These are phyloP conservation scores for Cryptosporidium xiaoi DNA, from an alignment of 169 alveolate genomes.

Conservation along the genomic window DNA sequence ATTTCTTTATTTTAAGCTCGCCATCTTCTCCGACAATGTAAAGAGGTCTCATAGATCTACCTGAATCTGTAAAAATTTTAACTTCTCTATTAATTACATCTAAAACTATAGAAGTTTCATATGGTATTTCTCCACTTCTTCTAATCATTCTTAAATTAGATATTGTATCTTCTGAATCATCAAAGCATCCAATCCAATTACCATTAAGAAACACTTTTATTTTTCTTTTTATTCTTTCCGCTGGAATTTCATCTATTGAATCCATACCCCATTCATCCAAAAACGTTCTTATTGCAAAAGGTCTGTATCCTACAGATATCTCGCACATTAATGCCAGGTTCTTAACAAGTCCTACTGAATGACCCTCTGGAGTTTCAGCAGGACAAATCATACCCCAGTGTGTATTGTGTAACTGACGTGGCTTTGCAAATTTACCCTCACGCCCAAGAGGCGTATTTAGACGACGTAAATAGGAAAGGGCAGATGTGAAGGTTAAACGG, in stretches of 20 bases:
- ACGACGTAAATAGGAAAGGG: slow-evolving; percentile 98
- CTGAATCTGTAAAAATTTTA: slow-evolving; percentile 98
- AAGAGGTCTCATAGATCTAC: slow-evolving; percentile 98
- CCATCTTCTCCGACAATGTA: slow-evolving; percentile 93
- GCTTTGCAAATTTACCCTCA: slow-evolving; percentile 99
- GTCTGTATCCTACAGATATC: slow-evolving; percentile 94
- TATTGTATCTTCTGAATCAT: slow-evolving; percentile 90
- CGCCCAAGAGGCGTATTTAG: slow-evolving; percentile 98
- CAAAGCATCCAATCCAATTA: slow-evolving; percentile 95
- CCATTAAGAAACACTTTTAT: slow-evolving; percentile 97
- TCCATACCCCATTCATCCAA: slow-evolving; percentile 92
- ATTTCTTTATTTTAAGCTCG: slow-evolving; percentile 85
- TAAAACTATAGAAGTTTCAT: slow-evolving; percentile 87
- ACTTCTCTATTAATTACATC: slow-evolving; percentile 88
- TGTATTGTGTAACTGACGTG: slow-evolving; percentile 99
- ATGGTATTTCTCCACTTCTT: slow-evolving; percentile 91
- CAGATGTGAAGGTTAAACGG: slow-evolving; percentile 97
- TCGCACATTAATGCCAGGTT: slow-evolving; percentile 98
- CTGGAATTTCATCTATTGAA: slow-evolving; percentile 87
- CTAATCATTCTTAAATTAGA: slow-evolving; percentile 88
- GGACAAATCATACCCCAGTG: slow-evolving; percentile 99
- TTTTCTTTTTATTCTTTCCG: slow-evolving; percentile 89
- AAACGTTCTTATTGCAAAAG: slow-evolving; percentile 87
- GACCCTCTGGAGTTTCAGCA: slow-evolving; percentile 99
- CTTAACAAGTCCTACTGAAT: slow-evolving; percentile 99